These are phyloP conservation scores for Drechslerella dactyloides DNA, from an alignment of 2,329 filamentous ascomycete species.

Conservation along the genomic window DNA sequence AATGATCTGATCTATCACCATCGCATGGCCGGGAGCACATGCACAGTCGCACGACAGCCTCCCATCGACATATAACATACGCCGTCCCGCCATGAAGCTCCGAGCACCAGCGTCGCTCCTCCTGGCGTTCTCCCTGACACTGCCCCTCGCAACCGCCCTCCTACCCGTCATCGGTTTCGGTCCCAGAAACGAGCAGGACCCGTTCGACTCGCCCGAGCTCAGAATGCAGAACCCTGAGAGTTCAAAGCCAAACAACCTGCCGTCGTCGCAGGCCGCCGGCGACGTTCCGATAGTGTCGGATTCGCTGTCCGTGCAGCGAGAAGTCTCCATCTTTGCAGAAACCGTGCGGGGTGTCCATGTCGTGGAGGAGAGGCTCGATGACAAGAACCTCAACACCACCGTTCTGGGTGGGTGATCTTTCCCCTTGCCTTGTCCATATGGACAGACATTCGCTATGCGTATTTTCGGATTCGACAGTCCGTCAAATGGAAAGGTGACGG, in stretches of 20 bases:
- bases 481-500: no score
- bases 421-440: neutral
- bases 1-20: neutral
- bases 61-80: no score
- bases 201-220: constrained; percentile 11
- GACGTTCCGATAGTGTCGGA: constrained; percentile 43
- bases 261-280: constrained; percentile 5
- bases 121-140: constrained; percentile 20
- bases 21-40: neutral
- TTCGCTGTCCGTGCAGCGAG: constrained; percentile 42
- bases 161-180: constrained; percentile 37
- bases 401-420: constrained; percentile 34
- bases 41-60: constrained; percentile 9
- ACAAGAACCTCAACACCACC: constrained; percentile 39
- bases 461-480: no score
- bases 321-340: constrained; percentile 48
- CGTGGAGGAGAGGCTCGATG: constrained; percentile 34
- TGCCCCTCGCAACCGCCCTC: constrained; percentile 20
- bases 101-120: constrained; percentile 11
- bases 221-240: constrained; percentile 33
- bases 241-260: constrained; percentile 1
- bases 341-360: constrained; percentile 29
- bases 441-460: no score
- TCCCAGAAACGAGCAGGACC: constrained; percentile 20
- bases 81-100: constrained; percentile 30